phyloP scores from a whole-genome alignment of 179 eudicot species.

The Beta macrorhiza region DNA sequence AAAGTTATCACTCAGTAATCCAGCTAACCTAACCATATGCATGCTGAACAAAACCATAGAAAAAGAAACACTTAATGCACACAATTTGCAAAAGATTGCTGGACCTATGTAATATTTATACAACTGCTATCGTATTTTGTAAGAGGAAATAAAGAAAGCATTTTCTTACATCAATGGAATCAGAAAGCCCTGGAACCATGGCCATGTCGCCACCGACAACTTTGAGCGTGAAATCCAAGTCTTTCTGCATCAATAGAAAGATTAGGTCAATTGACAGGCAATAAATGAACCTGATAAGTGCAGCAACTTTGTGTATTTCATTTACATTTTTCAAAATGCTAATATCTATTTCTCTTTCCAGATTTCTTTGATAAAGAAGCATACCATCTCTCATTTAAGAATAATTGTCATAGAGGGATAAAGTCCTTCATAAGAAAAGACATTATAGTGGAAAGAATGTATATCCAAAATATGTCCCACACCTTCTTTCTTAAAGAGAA shows the following conservation, averaged over 20 bases:
- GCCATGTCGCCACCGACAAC: conserved; percentile 82
- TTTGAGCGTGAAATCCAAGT: conserved; percentile 74
- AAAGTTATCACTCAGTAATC: neutral
- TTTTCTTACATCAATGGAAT: conserved; percentile 72
- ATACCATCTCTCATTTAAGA: neutral
- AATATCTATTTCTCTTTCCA: neutral
- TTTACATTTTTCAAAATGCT: neutral
- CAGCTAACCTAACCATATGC: neutral
- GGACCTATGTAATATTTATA: neutral
- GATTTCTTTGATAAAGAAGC: neutral
- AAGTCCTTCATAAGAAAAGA: neutral
- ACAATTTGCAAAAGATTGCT: neutral
- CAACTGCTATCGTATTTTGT: neutral
- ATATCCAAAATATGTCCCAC: conserved; percentile 2
- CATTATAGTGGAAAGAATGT: neutral
- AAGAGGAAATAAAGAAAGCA: neutral
- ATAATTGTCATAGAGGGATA: neutral
- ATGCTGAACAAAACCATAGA: neutral
- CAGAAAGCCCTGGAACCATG: conserved; percentile 79
- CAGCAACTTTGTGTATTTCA: neutral
- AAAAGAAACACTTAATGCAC: neutral
- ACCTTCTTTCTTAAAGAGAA: conserved; percentile 89
- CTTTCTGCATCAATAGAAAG: conserved; percentile 51
- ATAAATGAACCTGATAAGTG: neutral
- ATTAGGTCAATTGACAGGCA: conserved; percentile 1